Conservation (phyloP, 2,329 filamentous ascomycete genomes). For the Aspergillus versicolor region DNA sequence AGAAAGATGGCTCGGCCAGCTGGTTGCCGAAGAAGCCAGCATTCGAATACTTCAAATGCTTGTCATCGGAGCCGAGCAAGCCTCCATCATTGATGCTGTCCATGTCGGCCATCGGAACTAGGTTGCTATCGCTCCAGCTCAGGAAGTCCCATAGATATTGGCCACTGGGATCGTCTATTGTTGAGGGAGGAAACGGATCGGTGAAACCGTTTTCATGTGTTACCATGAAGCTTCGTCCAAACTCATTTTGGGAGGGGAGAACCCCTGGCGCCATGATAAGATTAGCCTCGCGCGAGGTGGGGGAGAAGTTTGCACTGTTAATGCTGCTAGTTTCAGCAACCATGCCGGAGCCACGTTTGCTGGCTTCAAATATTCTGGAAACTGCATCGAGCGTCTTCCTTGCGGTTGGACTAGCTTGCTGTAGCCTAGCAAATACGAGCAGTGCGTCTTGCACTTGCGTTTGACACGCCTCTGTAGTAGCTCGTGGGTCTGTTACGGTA, state of each 20-base stretch:
- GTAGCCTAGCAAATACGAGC: slow-evolving; percentile 50
- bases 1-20: slow-evolving; percentile 26
- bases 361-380: slow-evolving; percentile 62
- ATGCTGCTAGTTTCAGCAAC: slow-evolving; percentile 14
- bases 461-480: slow-evolving; percentile 51
- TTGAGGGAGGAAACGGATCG: slow-evolving; percentile 24
- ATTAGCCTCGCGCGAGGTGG: slow-evolving; percentile 18
- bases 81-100: slow-evolving; percentile 24
- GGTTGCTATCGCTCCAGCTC: slow-evolving; percentile 37
- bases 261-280: slow-evolving; percentile 12
- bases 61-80: slow-evolving; percentile 29
- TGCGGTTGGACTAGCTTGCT: slow-evolving; percentile 64
- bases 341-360: slow-evolving; percentile 30
- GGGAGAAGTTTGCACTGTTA: slow-evolving; percentile 13
- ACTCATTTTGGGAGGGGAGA: slow-evolving; percentile 17
- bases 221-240: slow-evolving; percentile 17
- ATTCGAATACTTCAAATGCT: slow-evolving; percentile 23
- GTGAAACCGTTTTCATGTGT: slow-evolving; percentile 23
- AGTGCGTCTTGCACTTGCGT: slow-evolving; percentile 56
- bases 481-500: slow-evolving; percentile 58
- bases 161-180: slow-evolving; percentile 29
- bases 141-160: slow-evolving; percentile 40
- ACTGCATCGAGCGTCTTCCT: slow-evolving; percentile 64
- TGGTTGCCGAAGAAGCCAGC: slow-evolving; percentile 21
- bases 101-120: slow-evolving; percentile 30